Conservation (phyloP, 2,329 filamentous ascomycete genomes). For the Ophiostoma quercus region DNA sequence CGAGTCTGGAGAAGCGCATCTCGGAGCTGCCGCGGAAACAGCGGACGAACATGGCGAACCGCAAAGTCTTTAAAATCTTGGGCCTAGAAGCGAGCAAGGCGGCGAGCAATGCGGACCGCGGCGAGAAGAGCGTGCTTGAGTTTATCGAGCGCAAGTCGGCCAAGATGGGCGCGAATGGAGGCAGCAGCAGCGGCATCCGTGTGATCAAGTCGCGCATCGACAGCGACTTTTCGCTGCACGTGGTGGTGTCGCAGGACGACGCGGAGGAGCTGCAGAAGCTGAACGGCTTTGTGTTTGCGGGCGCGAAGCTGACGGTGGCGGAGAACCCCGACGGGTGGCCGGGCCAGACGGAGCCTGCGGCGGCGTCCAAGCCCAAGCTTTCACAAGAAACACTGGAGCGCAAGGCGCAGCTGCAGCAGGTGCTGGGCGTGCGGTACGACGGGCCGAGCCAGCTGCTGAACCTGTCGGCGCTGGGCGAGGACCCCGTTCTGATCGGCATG, state of each 20-base stretch:
- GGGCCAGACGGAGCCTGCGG: constrained; percentile 14
- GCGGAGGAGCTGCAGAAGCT: constrained; percentile 60
- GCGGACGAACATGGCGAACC: constrained; percentile 30
- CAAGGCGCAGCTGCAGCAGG: constrained; percentile 62
- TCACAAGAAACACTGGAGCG: constrained; percentile 54
- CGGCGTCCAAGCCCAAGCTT: constrained; percentile 33
- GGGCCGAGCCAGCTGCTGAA: constrained; percentile 68
- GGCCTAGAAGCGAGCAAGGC: constrained; percentile 67
- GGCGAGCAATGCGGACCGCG: constrained; percentile 59
- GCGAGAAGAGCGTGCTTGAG: constrained; percentile 56
- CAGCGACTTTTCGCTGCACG: constrained; percentile 60
- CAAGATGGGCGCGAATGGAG: constrained; percentile 38
- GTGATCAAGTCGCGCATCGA: constrained; percentile 69
- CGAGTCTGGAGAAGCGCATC: constrained; percentile 29
- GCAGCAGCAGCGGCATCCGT: constrained; percentile 50
- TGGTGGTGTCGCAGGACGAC: constrained; percentile 61
- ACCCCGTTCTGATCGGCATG: constrained; percentile 65
- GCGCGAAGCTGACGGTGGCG: constrained; percentile 53
- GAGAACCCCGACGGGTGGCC: constrained; percentile 43
- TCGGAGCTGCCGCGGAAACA: constrained; percentile 28
- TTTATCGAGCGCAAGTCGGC: constrained; percentile 69
- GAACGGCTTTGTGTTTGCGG: constrained; percentile 64
- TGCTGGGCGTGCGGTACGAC: constrained; percentile 72
- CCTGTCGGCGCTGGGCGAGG: constrained; percentile 69
- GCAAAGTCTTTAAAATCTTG: constrained; percentile 46